Evolutionary conservation across 2,329 filamentous ascomycete genomes (phyloP).

Genomic region (Cladosporium sp.): DNA sequence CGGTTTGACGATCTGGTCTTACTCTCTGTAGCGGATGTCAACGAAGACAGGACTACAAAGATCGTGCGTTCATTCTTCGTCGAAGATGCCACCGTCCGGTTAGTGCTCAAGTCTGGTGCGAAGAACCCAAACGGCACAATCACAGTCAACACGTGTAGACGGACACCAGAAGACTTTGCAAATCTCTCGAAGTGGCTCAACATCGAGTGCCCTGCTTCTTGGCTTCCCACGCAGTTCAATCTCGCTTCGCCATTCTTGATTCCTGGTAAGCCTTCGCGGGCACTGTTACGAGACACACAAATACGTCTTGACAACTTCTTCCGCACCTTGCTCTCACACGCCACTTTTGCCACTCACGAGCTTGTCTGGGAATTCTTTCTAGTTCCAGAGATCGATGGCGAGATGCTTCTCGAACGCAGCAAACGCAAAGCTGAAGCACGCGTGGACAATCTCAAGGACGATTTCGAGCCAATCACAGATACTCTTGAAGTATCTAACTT

Average conservation of each 20-base stretch:
- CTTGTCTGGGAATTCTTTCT: slow-evolving; percentile 99
- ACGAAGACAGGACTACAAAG: slow-evolving; percentile 79
- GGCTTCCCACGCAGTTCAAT: slow-evolving; percentile 75
- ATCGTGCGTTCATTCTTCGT: slow-evolving; percentile 96
- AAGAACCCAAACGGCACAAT: slow-evolving; percentile 77
- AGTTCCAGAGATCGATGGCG: slow-evolving; percentile 84
- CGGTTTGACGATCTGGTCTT: slow-evolving; percentile 90
- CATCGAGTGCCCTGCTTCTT: slow-evolving; percentile 90
- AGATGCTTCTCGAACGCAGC: slow-evolving; percentile 85
- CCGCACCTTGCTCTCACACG: slow-evolving; percentile 78
- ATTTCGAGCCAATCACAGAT: slow-evolving; percentile 75
- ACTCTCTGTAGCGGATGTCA: slow-evolving; percentile 66
- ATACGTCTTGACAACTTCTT: slow-evolving; percentile 81
- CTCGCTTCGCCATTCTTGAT: slow-evolving; percentile 88
- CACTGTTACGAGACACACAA: slow-evolving; percentile 83
- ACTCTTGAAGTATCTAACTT: slow-evolving; percentile 84
- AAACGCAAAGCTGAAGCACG: slow-evolving; percentile 80
- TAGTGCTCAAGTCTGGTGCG: slow-evolving; percentile 90
- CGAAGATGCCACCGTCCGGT: slow-evolving; percentile 87
- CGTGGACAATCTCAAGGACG: slow-evolving; percentile 79
- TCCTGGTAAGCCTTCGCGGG: slow-evolving; percentile 82
- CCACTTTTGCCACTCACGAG: slow-evolving; percentile 92
- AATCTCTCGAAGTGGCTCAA: slow-evolving; percentile 78
- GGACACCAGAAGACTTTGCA: slow-evolving; percentile 85
- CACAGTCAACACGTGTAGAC: slow-evolving; percentile 89